Evolutionary conservation across 2,329 filamentous ascomycete species (phyloP), one percentile per base, ranked within the genome.

Genomic region (Zymoseptoria pseudotritici): DNA sequence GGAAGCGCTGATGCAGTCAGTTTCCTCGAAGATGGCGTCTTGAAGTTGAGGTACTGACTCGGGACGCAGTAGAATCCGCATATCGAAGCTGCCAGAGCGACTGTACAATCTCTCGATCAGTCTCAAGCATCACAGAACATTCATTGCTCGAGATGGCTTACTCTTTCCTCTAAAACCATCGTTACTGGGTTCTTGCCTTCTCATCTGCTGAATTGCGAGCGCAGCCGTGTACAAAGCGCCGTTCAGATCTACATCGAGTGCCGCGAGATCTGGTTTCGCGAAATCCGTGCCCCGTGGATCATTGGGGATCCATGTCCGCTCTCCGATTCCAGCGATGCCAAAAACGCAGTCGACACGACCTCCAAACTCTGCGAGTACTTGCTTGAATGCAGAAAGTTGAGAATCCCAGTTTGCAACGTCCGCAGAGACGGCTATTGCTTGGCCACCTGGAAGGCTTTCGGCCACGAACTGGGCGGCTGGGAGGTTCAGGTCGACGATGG

Each of bases 171-270:
- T 65, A 21, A 71, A 70, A 0, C 72, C 74, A 36, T 66, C 53
- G 22, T 68, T 63, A 50, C 71, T 68, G 5, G 64, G 65, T 13
- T 72, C 68, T 61, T 79, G 76, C 26, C 74, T 70, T 55, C 75
- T 66, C 65, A 78, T 77, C 60, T 79, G 77, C 71, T 79, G 77
- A 2, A 78, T 65, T 4, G 75, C 76, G 22, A 79, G 67, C 0
- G 71, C 72, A 6, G 73, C 65, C 0, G 76, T 79, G 58, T 76
- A 78, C 54, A 79, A 55, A n/a, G 78, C 70, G 1, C 76, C 77
- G 17, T 70, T 76, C 53, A 78, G 59, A 64, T 78, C 73, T 3
- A 78, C 66, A 26, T 78, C 75, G 19, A 79, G 50, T 1, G 73
- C 70, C 2, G 54, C 63, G 50, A 79, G 58, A 64, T 79, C 67